Conservation (phyloP, 352 stramenopile genomes). For the Pythium dissotocum region DNA sequence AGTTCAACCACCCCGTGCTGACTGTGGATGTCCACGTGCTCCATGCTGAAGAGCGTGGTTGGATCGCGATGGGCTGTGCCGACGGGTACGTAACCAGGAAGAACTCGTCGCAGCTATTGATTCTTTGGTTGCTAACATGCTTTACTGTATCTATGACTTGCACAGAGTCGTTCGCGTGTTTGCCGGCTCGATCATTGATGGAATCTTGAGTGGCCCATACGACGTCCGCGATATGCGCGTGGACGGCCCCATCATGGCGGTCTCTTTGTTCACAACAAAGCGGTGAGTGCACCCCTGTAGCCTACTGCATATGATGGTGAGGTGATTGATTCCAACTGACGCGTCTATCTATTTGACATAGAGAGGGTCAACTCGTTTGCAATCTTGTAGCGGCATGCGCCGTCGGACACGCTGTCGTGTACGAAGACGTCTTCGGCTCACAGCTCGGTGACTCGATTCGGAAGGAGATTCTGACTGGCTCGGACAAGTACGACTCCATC, state of each 20-base stretch:
- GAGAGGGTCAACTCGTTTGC: slow-evolving; percentile 22
- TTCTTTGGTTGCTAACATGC: background rate
- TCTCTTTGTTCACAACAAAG: slow-evolving; percentile 45
- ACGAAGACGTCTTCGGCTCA: slow-evolving; percentile 48
- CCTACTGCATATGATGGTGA: too few species aligned
- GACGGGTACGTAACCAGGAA: slow-evolving; percentile 44
- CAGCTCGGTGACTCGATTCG: background rate
- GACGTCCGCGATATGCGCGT: slow-evolving; percentile 51
- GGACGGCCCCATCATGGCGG: slow-evolving; percentile 59
- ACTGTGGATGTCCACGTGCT: slow-evolving; percentile 42
- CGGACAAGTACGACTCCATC: slow-evolving; percentile 64
- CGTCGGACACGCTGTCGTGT: slow-evolving; percentile 57
- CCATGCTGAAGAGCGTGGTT: slow-evolving; percentile 33
- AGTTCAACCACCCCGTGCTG: slow-evolving; percentile 58
- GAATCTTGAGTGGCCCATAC: slow-evolving; percentile 47
- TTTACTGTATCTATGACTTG: background rate
- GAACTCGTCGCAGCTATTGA: background rate
- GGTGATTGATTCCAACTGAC: too few species aligned
- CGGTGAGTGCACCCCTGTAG: background rate
- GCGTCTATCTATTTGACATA: background rate
- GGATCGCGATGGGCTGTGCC: slow-evolving; percentile 65
- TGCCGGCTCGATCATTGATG: slow-evolving; percentile 33
- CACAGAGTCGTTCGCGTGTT: slow-evolving; percentile 57
- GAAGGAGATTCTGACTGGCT: slow-evolving; percentile 39
- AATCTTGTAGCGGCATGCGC: slow-evolving; percentile 66